These are phyloP conservation scores for Fusarium stilboides DNA, from an alignment of 2,329 filamentous ascomycete species.

Conservation along the genomic window DNA sequence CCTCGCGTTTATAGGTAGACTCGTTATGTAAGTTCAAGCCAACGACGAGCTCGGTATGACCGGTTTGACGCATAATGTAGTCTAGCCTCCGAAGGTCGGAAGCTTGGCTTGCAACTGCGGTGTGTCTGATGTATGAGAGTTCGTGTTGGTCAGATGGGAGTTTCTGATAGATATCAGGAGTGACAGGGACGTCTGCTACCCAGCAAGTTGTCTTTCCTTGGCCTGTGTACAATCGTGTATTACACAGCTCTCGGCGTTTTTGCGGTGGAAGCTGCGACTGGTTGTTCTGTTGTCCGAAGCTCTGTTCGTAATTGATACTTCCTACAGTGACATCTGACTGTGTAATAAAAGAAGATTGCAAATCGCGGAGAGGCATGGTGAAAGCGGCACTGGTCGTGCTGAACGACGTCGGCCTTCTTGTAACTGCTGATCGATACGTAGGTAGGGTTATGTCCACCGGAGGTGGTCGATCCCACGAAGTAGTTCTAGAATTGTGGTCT, in stretches of 20 bases:
- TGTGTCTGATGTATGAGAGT: not conserved
- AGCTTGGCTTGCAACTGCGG: not conserved
- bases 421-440: not conserved
- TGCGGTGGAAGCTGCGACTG: too few relatives aligned
- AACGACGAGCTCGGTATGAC: not conserved
- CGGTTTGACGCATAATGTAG: not conserved
- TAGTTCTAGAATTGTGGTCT: slow-evolving; percentile 1
- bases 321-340: too few relatives aligned
- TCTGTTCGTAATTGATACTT: too few relatives aligned
- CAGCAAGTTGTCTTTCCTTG: not conserved
- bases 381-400: not conserved
- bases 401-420: not conserved
- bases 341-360: too few relatives aligned
- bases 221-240: too few relatives aligned
- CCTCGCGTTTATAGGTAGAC: not conserved
- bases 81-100: not conserved
- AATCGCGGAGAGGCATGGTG: too few relatives aligned
- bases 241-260: too few relatives aligned
- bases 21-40: not conserved
- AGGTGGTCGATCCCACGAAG: not conserved
- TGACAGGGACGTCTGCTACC: not conserved
- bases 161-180: not conserved
- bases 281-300: too few relatives aligned
- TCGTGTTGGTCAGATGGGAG: slow-evolving; percentile 1
- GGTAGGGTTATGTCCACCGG: not conserved